Base-by-base conservation (phyloP, 2,329 filamentous ascomycete species). In the Hypoxylon sp. region DNA sequence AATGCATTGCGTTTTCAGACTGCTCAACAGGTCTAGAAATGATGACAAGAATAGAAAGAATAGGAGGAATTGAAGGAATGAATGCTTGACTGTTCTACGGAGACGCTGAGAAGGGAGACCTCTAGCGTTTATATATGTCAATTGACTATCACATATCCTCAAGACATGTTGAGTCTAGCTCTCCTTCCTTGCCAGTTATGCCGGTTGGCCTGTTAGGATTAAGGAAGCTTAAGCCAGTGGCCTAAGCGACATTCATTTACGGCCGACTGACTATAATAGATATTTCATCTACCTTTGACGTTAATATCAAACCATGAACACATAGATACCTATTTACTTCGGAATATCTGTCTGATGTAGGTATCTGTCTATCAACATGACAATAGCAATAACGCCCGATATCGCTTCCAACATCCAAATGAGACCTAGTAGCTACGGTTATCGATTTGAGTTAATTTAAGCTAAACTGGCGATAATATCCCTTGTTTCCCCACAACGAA, bases 1-100 rank as follows among this genome's bases (percentile, higher is more conserved):
- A 31, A 50, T 51, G 33, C 56, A 60, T 60, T 17, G n/a, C 27
- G 46, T 31, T 7, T 20, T 35, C 17, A 35, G 17, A 25, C 30
- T 37, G 35, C 44, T 59, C 27, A 53, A 37, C 8, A 31, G 27
- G 40, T 10, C 10, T 25, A 42, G 25, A 40, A 58, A 50, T 37
- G 33, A 51, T 13, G 13, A 22, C 22, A 22, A 11, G 22, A n/a
- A 35, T 54, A 17, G 20, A 54, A 13, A 25, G 25, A 27, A 27
- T 27, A 27, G 25, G 5, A 27, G 5, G 5, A 27, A 27, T 27
- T 27, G 25, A 27, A 27, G 6, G 22, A 25, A 48, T n/a, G 25
- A 35, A 35, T 17, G 17, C 13, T 25, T 58, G 17, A 4, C 27
- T 20, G 25, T 49, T n/a, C n/a, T 30, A 54, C 4, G 11, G 30